Base-by-base conservation (phyloP, 177 flowering plant species). In the Tripterygium wilfordii region DNA sequence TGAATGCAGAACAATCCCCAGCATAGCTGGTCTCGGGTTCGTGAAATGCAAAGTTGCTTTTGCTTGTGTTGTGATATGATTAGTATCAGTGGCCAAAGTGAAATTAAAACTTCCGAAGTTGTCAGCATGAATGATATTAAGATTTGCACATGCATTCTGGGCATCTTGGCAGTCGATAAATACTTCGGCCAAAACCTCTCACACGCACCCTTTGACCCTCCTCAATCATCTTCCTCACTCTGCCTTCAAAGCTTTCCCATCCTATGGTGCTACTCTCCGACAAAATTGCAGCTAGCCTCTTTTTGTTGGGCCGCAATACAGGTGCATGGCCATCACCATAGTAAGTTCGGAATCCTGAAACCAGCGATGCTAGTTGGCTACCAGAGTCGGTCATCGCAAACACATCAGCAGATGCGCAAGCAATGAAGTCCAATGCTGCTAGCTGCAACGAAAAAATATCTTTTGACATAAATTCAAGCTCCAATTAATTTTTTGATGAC, bases 341-440 rank as follows among this genome's bases (percentile, higher is more conserved):
- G 68, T 94, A 94, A n/a, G 81, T 73, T 20, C 99, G 64, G 51
- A 70, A 85, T 46, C 99, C 99, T 8, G 97, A 83, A 23, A 89
- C 99, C 16, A 89, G 63, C 19, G 97, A 86, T 23, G 99, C 79
- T 32, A 94, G 75, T 70, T 94, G 99, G 76, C 97, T 89, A 36
- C 99, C 99, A 1, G 99, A 80, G 60, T 94, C 99, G 5, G 99
- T 94, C 81, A 89, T 87, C 36, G 99, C 95, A 69, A 94, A 94
- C 4, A 87, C 97, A 71, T 94, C 96, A 10, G 97, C 75, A 52
- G 91, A 75, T 21, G 96, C 89, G 68, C 99, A 94, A 5, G 85
- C 95, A 48, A 94, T 87, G 48, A 89, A 89, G 61, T 94, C 99
- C 68, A 94, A 57, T 1, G 99, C 97, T 40, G 99, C 99, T 43